Percentiles rank a stretch among this genome's conserved stretches.
Evolutionary conservation across 225 moss, liverwort and hornwort species (phyloP).

Genomic region (Polytrichum commune): DNA sequence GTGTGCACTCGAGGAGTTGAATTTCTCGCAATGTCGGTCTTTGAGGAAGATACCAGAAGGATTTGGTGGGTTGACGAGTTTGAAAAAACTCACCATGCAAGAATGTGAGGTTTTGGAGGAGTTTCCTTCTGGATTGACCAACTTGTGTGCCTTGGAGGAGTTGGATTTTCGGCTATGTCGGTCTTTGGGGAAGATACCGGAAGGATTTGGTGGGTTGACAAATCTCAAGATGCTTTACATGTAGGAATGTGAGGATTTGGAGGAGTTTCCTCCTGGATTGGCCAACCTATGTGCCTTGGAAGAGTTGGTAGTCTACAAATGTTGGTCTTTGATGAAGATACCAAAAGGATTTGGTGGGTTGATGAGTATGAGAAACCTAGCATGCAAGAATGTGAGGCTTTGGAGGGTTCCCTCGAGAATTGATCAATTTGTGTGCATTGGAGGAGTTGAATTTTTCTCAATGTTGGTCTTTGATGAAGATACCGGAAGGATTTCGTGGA

Average conservation of each 20-base stretch:
- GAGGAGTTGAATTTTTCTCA: neutral
- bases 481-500: neutral
- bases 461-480: neutral
- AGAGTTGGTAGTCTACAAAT: neutral
- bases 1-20: too few species aligned
- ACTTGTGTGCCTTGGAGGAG: too few species aligned
- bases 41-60: too few species aligned
- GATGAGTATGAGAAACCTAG: neutral
- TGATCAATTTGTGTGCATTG: neutral
- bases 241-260: neutral
- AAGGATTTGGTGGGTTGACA: too few species aligned
- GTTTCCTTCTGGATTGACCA: too few species aligned
- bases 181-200: too few species aligned
- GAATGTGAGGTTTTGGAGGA: too few species aligned
- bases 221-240: too few species aligned
- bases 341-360: neutral
- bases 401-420: too few species aligned
- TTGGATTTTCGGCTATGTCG: accelerated
- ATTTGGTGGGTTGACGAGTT: too few species aligned
- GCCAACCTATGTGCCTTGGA: neutral
- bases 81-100: too few species aligned
- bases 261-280: neutral
- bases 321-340: neutral
- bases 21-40: too few species aligned
- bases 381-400: neutral